Evolutionary conservation across 208 protist genomes (phyloP), one percentile per base, ranked within the genome.

Genomic region (Wallacemonas rigidus): DNA sequence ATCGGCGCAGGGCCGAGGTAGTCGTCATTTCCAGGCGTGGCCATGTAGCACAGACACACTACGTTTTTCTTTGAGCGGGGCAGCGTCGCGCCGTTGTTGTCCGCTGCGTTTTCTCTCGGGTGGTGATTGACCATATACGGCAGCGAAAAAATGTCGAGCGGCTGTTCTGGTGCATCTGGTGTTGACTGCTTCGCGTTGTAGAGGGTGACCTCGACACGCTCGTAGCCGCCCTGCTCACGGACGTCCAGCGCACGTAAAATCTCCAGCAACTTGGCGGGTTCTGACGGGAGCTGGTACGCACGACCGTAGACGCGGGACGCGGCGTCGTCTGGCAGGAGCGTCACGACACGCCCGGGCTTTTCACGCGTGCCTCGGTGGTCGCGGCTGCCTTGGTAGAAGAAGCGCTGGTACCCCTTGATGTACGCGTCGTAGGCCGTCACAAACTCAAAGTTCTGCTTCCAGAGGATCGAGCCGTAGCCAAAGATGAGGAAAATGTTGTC

Each of bases 361-460:
- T 70, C 87, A 0, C 81, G 82, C 2, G 79, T 72, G 1, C 91
- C 91, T 57, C 91, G 88, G 83, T 96, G 91, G 55, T 93, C 88
- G 8, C 72, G 64, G 40, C 82, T 91, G 54, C 88, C 86, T 68
- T 96, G 91, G 68, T 91, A 93, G 71, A 96, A 96, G 35, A 92
- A 78, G 35, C 91, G 86, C 57, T 78, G 72, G 73, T 82, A 88
- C 15, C 88, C 91, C 65, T 80, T 86, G 68, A 93, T 84, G 81
- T 83, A 94, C 4, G 76, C 69, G 26, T 88, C 80, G 74, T 92
- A 89, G 62, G 71, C 69, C 50, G 70, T 75, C 4, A 76, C 80
- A 73, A 84, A 94, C 36, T 88, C 83, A 69, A 96, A 96, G 72
- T 91, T 84, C 70, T 93, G 85, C 76, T 96, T 96, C 88, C 88